A percentile compares a stretch with the other conserved stretches of the same genome.
phyloP scores from a whole-genome alignment of 2,329 filamentous ascomycete genomes.

The Sporothrix globosa region DNA sequence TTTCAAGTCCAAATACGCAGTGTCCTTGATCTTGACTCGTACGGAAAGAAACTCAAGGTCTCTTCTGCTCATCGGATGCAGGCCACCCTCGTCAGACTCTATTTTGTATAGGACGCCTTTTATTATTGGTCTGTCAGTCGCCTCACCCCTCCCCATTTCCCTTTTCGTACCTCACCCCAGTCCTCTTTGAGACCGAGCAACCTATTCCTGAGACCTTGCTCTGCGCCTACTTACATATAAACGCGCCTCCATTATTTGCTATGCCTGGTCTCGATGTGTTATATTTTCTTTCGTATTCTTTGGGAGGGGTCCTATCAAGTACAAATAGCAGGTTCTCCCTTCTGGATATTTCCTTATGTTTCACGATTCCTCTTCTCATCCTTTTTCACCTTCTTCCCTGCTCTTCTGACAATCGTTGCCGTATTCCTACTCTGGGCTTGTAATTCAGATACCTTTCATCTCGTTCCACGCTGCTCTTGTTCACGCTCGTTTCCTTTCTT shows the following conservation, averaged over 20 bases:
- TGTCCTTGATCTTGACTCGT: background rate
- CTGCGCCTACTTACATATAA: background rate
- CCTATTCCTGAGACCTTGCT: background rate
- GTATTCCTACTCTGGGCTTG: background rate
- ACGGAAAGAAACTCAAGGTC: background rate
- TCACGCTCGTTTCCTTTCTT: background rate
- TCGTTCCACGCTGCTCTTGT: no score
- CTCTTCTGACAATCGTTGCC: background rate
- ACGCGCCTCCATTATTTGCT: background rate
- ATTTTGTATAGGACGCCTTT: background rate
- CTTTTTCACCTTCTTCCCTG: background rate
- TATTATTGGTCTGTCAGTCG: background rate
- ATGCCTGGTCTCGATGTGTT: background rate
- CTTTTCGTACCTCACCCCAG: background rate
- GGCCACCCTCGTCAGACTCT: slow-evolving; percentile 13
- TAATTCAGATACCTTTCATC: background rate
- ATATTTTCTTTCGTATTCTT: no score
- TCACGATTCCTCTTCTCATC: background rate
- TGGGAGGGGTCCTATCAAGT: background rate
- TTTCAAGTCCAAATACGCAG: background rate
- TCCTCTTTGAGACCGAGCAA: background rate
- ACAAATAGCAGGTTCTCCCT: slow-evolving; percentile 1
- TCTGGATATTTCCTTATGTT: background rate
- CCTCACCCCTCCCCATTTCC: background rate
- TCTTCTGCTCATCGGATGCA: background rate